These are phyloP conservation scores for Sclerotinia borealis DNA, from an alignment of 2,329 filamentous ascomycete species.

Conservation along the genomic window DNA sequence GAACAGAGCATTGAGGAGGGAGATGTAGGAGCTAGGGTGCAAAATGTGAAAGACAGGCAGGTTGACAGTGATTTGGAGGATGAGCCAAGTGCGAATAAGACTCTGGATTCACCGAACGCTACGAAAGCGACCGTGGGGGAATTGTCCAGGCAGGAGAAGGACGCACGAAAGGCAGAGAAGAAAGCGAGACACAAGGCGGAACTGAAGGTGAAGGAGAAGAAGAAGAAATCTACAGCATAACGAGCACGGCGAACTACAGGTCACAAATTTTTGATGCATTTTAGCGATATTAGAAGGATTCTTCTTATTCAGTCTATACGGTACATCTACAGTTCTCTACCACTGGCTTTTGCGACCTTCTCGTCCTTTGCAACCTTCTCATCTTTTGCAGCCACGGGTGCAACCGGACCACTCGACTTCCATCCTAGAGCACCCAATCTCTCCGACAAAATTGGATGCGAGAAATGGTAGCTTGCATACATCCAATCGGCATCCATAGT, in stretches of 20 bases:
- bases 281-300: neutral
- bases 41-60: conserved; percentile 18
- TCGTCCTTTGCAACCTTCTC: conserved; percentile 41
- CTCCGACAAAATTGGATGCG: conserved; percentile 92
- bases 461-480: conserved; percentile 98
- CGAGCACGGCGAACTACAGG: conserved; percentile 5
- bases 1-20: conserved; percentile 31
- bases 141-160: conserved; percentile 27
- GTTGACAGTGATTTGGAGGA: conserved; percentile 38
- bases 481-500: conserved; percentile 99
- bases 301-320: conserved; percentile 8
- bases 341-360: conserved; percentile 62
- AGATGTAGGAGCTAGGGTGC: conserved; percentile 18
- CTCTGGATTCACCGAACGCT: conserved; percentile 20
- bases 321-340: conserved; percentile 61
- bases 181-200: conserved; percentile 45
- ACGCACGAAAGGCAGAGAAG: conserved; percentile 35
- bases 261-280: conserved; percentile 10
- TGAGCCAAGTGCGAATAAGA: conserved; percentile 14
- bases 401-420: conserved; percentile 48
- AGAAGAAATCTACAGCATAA: conserved; percentile 36
- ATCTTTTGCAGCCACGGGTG: conserved; percentile 26
- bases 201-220: conserved; percentile 56
- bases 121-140: conserved; percentile 36
- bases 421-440: conserved; percentile 85